These are phyloP conservation scores for Eremomyces bilateralis DNA, from an alignment of 495 filamentous ascomycete genomes.

Conservation along the genomic window DNA sequence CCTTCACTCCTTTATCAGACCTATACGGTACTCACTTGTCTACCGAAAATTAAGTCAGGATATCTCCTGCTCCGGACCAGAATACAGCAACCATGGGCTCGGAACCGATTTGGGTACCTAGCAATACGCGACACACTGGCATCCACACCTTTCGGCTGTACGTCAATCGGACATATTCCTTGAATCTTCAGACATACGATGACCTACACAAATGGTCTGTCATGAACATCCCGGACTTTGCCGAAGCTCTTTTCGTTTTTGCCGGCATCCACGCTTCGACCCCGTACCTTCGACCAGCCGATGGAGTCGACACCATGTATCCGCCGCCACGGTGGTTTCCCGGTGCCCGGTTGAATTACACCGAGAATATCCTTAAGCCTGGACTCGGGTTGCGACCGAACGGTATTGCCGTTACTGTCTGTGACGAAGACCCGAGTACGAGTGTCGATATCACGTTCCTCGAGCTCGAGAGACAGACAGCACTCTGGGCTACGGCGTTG, in stretches of 20 bases:
- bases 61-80: no score
- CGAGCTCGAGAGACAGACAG: slow-evolving; percentile 49
- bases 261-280: slow-evolving; percentile 51
- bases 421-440: slow-evolving; percentile 40
- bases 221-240: slow-evolving; percentile 53
- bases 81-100: no score
- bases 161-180: slow-evolving; percentile 44
- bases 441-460: slow-evolving; percentile 64
- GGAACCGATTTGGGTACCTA: no score
- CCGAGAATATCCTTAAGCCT: slow-evolving; percentile 77
- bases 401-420: slow-evolving; percentile 50
- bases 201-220: slow-evolving; percentile 70
- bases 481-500: slow-evolving; percentile 39
- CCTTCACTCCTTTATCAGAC: no score
- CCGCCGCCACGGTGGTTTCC: slow-evolving; percentile 70
- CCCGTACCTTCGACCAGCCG: slow-evolving; percentile 48
- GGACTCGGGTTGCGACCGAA: slow-evolving; percentile 33
- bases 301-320: slow-evolving; percentile 45
- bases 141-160: no score
- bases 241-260: slow-evolving; percentile 71
- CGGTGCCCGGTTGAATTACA: slow-evolving; percentile 64
- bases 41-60: no score
- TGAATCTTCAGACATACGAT: slow-evolving; percentile 40
- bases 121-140: no score
- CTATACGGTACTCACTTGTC: no score